Percentiles rank a stretch among this genome's conserved stretches.
phyloP scores from a whole-genome alignment of 345 rosid genomes.

The Citrus cavaleriei region DNA sequence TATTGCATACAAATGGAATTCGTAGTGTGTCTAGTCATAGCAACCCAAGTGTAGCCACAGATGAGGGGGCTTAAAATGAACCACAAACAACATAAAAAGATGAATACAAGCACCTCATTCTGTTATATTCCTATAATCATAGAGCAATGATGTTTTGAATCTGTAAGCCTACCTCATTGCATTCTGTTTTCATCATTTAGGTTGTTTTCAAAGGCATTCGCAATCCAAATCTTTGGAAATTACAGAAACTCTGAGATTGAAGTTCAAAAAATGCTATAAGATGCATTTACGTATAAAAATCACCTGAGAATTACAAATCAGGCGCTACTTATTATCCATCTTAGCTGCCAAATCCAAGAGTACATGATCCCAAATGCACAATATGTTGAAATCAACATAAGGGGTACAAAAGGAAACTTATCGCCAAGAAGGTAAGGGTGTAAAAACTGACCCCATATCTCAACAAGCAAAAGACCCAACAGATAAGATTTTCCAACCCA shows the following conservation, averaged over 20 bases:
- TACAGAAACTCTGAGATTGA: background rate
- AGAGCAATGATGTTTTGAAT: background rate
- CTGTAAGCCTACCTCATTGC: background rate
- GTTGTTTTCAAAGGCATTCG: background rate
- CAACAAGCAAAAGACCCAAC: constrained; percentile 58
- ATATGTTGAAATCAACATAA: constrained; percentile 68
- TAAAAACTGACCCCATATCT: constrained; percentile 68
- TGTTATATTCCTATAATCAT: background rate
- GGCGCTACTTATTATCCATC: constrained; percentile 22
- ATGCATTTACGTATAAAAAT: background rate
- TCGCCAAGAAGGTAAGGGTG: constrained; percentile 67
- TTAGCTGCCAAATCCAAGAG: constrained; percentile 93
- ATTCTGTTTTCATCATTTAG: background rate
- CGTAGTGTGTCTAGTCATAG: background rate
- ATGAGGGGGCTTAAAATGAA: too few relatives aligned
- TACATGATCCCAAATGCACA: constrained; percentile 64
- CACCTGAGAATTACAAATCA: background rate
- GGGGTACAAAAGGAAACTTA: constrained; percentile 67
- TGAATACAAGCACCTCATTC: background rate
- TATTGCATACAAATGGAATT: too few relatives aligned
- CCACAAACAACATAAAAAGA: too few relatives aligned
- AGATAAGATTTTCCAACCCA: constrained; percentile 47
- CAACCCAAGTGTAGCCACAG: too few relatives aligned
- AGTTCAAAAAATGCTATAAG: background rate
- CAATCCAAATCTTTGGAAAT: background rate